Percentiles rank a stretch among this genome's conserved stretches.
Evolutionary conservation across 805 yeast genomes (phyloP).

Genomic region (Sugiyamaella smithiae): DNA sequence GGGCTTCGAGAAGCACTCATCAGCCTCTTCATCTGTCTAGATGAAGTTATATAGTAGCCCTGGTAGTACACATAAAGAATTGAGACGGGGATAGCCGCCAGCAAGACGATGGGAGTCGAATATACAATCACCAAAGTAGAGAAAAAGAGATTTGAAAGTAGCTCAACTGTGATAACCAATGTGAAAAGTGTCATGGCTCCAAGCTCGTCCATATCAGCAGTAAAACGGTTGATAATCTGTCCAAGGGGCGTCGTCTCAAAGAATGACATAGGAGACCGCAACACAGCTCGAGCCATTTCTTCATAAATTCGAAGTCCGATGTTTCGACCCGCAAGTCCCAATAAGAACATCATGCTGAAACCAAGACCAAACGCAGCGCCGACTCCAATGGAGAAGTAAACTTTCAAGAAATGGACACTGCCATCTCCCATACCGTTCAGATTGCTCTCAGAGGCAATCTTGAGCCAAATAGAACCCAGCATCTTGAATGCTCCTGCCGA

Average conservation of each 20-base stretch:
- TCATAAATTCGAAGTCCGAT: conserved; percentile 50
- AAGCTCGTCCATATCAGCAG: conserved; percentile 82
- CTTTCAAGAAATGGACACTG: conserved; percentile 56
- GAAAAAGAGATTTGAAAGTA: conserved; percentile 41
- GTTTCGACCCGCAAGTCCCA: conserved; percentile 35
- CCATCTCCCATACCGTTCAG: conserved; percentile 56
- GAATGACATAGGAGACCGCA: conserved; percentile 90
- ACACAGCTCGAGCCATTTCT: conserved; percentile 67
- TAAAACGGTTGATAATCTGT: conserved; percentile 82
- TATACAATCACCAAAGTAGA: conserved; percentile 76
- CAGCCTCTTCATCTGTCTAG: conserved; percentile 74
- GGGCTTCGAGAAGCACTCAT: conserved; percentile 68
- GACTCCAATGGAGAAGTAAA: conserved; percentile 60
- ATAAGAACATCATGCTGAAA: conserved; percentile 41
- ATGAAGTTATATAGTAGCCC: conserved; percentile 57
- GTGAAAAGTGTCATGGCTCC: conserved; percentile 59
- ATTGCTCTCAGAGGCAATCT: conserved; percentile 87
- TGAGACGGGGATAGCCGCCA: conserved; percentile 64
- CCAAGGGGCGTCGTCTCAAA: conserved; percentile 96
- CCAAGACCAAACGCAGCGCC: neutral
- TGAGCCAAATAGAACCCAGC: conserved; percentile 71
- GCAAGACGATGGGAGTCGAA: conserved; percentile 82
- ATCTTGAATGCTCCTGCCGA: conserved; percentile 58
- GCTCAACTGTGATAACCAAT: conserved; percentile 35
- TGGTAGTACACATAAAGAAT: conserved; percentile 66